A percentile compares a stretch with the other conserved stretches of the same genome.
phyloP scores from a whole-genome alignment of 164 flowering plant genomes.

The Cinnamomum chago region DNA sequence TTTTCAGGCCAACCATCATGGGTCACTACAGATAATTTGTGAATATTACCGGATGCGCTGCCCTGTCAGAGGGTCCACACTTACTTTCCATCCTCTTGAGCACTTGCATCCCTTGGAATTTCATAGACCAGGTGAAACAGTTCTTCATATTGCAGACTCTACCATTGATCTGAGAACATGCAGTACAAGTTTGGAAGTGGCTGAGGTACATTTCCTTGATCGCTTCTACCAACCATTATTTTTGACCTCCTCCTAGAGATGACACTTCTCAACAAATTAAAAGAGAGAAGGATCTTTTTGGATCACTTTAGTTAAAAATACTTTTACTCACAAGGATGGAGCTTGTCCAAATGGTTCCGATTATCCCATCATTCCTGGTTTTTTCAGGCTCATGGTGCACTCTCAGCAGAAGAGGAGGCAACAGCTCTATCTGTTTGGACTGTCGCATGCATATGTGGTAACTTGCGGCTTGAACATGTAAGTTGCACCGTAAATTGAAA shows the following conservation, averaged over 20 bases:
- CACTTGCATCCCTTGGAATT: slow-evolving; percentile 86
- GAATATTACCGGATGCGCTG: slow-evolving; percentile 64
- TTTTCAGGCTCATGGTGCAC: slow-evolving; percentile 68
- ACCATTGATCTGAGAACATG: slow-evolving; percentile 75
- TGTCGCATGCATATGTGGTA: slow-evolving; percentile 86
- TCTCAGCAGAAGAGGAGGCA: slow-evolving; percentile 90
- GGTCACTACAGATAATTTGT: slow-evolving; percentile 80
- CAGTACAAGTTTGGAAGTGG: slow-evolving; percentile 66
- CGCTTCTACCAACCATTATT: background rate
- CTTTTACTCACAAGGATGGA: background rate
- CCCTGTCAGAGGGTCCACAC: slow-evolving; percentile 70
- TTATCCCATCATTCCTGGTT: background rate
- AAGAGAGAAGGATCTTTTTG: background rate
- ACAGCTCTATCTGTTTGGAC: slow-evolving; percentile 83
- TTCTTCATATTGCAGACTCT: slow-evolving; percentile 66
- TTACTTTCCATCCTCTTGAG: slow-evolving; percentile 79
- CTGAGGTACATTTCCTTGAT: slow-evolving; percentile 54
- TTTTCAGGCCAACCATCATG: slow-evolving; percentile 70
- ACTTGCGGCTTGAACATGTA: slow-evolving; percentile 86
- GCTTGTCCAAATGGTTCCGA: background rate
- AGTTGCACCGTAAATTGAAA: slow-evolving; percentile 7
- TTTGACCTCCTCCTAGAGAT: background rate
- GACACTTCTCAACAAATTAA: background rate
- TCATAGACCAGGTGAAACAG: slow-evolving; percentile 61
- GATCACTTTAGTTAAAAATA: no score